Evolutionary conservation across 208 protist species (phyloP).

Genomic region (Perkinsela sp.): DNA sequence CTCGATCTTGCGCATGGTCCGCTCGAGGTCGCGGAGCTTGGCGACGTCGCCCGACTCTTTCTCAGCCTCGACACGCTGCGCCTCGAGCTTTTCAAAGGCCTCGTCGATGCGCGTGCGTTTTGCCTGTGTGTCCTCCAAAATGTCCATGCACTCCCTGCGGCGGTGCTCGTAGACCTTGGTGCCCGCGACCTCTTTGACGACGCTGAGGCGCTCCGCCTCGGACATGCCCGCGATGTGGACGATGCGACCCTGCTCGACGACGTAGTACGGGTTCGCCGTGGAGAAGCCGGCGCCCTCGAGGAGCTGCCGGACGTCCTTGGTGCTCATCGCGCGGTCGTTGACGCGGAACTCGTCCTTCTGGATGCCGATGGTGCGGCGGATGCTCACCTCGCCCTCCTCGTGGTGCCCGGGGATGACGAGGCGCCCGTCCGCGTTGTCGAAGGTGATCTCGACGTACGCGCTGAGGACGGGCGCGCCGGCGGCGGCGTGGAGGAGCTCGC

Average conservation of each 20-base stretch:
- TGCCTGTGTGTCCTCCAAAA: constrained; percentile 66
- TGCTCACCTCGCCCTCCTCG: constrained; percentile 67
- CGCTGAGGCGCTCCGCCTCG: constrained; percentile 70
- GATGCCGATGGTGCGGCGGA: constrained; percentile 79
- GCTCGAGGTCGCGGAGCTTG: constrained; percentile 63
- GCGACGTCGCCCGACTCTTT: constrained; percentile 74
- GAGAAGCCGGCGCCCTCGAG: constrained; percentile 94
- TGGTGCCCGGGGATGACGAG: constrained; percentile 59
- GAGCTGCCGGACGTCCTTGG: constrained; percentile 69
- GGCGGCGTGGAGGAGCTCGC: constrained; percentile 76
- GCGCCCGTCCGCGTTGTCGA: constrained; percentile 87
- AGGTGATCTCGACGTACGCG: constrained; percentile 90
- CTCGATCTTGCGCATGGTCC: constrained; percentile 57
- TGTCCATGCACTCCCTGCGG: constrained; percentile 63
- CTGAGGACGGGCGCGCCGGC: constrained; percentile 47
- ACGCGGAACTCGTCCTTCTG: constrained; percentile 97
- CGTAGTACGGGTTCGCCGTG: constrained; percentile 93
- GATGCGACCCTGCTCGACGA: constrained; percentile 95
- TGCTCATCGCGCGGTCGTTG: constrained; percentile 74
- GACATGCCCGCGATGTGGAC: constrained; percentile 74
- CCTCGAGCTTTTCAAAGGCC: constrained; percentile 63
- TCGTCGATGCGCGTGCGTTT: constrained; percentile 61
- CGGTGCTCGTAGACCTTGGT: constrained; percentile 86
- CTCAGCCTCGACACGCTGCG: constrained; percentile 72
- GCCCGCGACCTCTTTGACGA: constrained; percentile 93